Base-by-base conservation (phyloP, 352 stramenopile genomes). In the Pythium grandisporangium region DNA sequence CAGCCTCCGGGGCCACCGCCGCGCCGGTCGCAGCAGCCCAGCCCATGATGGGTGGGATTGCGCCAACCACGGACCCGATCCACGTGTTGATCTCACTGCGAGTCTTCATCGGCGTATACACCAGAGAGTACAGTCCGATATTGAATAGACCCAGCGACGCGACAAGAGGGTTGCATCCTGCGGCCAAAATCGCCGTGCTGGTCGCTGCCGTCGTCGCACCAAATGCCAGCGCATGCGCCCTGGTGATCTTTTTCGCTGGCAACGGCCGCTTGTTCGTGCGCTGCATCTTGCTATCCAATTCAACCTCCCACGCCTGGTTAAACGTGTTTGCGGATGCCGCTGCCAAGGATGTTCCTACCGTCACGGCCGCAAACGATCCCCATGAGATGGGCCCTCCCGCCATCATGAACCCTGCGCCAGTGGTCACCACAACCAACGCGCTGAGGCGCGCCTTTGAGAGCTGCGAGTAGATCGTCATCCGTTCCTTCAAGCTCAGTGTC, bases 41-140 rank as follows among this genome's bases (percentile, higher is more conserved):
- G 38, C 97, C 96, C 93, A 99, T 99, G 34, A 99, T 53, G 0
- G 97, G 97, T 6, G 96, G 96, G 27, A 99, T 95, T 4, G 95
- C 96, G 16, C 97, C 97, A n/a, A 99, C 97, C 8, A 99, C 55
- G 2, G 96, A 95, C 19, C 97, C 97, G 34, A 99, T 76, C 95
- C 95, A 99, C 23, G 97, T 99, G 75, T 99, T 99, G 24, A 78
- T 73, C 60, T 98, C 94, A 37, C 84, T 96, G 16, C 79, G 70
- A 26, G 87, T 95, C 70, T 99, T 99, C 69, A 98, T 89, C 10
- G 95, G 95, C 14, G 97, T 99, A 77, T 99, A 99, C n/a, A 98
- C 69, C 26, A 96, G 90, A 36, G 95, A 70, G 62, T 99, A 99
- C 16, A 99, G 67, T 3, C 81, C 90, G 55, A 99, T 98, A 68